Base-by-base conservation (phyloP, 106 monocot genomes). In the Ottelia alismoides region DNA sequence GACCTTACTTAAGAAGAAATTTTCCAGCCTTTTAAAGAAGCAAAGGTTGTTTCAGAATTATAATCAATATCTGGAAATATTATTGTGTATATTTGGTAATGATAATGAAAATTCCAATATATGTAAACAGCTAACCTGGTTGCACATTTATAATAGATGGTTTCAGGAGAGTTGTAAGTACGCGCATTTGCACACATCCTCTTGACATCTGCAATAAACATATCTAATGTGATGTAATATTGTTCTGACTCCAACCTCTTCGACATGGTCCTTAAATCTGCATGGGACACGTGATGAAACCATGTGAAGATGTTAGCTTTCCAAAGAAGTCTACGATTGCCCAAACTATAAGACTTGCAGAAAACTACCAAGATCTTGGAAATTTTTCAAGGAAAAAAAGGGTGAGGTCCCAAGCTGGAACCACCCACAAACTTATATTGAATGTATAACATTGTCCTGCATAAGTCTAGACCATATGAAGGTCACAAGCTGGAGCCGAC, bases 151-250 rank as follows among this genome's bases (percentile, higher is more conserved):
- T 96, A 96, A 35, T 96, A 96, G 60, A 96, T 96, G 22, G 85
- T 96, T 24, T 96, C 96, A 4, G 96, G 89, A 48, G 96, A 71
- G 51, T 96, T 96, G 51, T 96, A 96, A 17, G 96, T 85, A 21
- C 72, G 72, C 2, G 96, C 88, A 74, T 96, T 96, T 31, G 61
- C 54, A 62, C 78, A 76, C 89, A 96, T 96, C 68, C 96, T 85
- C 72, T 72, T 78, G 11, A 79, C 79, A 56, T 96, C 96, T 1
- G 96, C 88, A 30, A 85, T 74, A 59, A 96, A 96, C 96, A 96
- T 96, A 70, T 96, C 96, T 45, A 96, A 82, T 26, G 96, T 96
- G 30, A 96, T 74, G 51, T 96, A 96, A 49, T 96, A 96, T 31
- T 70, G 79, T 7, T 96, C 88, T 0, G 88, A 88, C 28, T 96